These are phyloP conservation scores for Lepidopterella palustris DNA, from an alignment of 495 filamentous ascomycete species.

Conservation along the genomic window DNA sequence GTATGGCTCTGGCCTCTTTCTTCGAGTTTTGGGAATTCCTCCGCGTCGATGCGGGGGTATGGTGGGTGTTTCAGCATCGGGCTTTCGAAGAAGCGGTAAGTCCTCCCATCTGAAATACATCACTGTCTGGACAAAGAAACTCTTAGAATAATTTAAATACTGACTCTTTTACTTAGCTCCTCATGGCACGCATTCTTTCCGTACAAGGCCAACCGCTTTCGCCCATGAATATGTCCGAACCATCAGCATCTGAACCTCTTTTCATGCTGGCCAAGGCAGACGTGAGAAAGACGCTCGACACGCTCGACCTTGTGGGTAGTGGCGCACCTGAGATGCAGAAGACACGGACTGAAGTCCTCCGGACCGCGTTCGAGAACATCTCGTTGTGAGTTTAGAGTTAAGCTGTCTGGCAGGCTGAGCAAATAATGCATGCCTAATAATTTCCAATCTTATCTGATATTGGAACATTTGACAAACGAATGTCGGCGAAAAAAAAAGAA, in stretches of 20 bases:
- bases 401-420: too few species aligned
- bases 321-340: conserved; percentile 35
- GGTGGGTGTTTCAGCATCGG: conserved; percentile 72
- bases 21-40: conserved; percentile 60
- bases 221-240: not conserved
- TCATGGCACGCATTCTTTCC: conserved; percentile 33
- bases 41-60: conserved; percentile 59
- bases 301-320: conserved; percentile 33
- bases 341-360: conserved; percentile 35
- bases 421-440: too few species aligned
- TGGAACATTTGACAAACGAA: too few species aligned
- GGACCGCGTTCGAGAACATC: conserved; percentile 31
- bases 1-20: conserved; percentile 56
- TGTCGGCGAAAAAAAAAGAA: too few species aligned
- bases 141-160: not conserved
- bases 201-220: conserved; percentile 17
- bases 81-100: conserved; percentile 63
- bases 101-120: not conserved
- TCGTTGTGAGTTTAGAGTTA: conserved; percentile 13
- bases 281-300: conserved; percentile 26
- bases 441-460: too few species aligned
- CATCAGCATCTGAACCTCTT: conserved; percentile 16
- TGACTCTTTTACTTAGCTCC: conserved; percentile 17
- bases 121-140: not conserved
- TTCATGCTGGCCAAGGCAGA: conserved; percentile 27